These are phyloP conservation scores for Forsythia viridissima DNA, from an alignment of 257 asterid species.

Conservation along the genomic window DNA sequence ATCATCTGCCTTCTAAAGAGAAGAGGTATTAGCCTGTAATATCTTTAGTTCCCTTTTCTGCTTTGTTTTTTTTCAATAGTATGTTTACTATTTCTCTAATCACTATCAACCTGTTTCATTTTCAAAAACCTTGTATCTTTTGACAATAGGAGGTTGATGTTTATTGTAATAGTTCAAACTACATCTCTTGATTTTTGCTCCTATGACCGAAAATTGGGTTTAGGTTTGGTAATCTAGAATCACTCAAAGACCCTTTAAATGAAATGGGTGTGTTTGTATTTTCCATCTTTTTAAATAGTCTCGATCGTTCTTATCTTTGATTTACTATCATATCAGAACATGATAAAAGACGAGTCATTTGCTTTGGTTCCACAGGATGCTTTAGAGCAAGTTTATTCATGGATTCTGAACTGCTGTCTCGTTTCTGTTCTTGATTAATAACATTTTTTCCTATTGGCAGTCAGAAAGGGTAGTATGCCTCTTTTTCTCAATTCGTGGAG, in stretches of 20 bases:
- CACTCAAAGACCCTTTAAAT: not conserved
- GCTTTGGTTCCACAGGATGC: slow-evolving; percentile 1
- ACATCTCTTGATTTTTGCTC: not conserved
- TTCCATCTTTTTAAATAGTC: not conserved
- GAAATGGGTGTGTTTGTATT: no score
- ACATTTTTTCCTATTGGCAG: no score
- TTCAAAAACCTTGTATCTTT: not conserved
- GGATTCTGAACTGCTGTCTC: not conserved
- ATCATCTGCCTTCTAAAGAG: slow-evolving; percentile 33
- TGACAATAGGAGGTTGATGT: not conserved
- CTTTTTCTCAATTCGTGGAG: no score
- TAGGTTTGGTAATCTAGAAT: not conserved
- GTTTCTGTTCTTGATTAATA: not conserved
- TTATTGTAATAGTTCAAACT: not conserved
- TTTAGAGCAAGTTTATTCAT: not conserved
- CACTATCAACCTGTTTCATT: not conserved
- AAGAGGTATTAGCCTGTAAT: slow-evolving; percentile 36
- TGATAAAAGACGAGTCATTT: not conserved
- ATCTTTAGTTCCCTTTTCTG: not conserved
- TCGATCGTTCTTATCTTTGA: not conserved
- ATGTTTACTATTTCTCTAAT: not conserved
- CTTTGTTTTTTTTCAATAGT: not conserved
- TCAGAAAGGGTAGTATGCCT: no score
- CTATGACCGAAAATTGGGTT: not conserved
- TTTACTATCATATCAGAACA: not conserved